phyloP scores from a whole-genome alignment of 352 stramenopile genomes.

The Ophiocytium majus region DNA sequence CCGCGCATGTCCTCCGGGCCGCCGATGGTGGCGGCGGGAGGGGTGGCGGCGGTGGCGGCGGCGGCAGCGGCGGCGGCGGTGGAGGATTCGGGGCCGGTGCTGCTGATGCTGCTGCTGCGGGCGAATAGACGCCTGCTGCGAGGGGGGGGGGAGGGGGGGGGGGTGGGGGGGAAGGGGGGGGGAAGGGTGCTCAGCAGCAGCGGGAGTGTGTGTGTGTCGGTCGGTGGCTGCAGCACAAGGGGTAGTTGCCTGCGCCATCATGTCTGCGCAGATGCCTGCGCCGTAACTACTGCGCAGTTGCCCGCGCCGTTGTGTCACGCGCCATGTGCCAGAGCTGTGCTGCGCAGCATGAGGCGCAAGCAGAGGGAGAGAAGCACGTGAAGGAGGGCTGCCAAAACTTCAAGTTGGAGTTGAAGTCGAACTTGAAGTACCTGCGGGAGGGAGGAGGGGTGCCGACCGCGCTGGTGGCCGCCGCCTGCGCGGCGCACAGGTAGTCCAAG shows the following conservation, averaged over 20 bases:
- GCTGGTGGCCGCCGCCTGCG: background rate
- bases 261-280: too few relatives aligned
- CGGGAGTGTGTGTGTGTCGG: background rate
- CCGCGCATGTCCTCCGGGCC: background rate
- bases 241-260: background rate
- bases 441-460: background rate
- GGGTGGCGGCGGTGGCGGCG: background rate
- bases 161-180: background rate
- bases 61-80: background rate
- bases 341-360: background rate
- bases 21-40: background rate
- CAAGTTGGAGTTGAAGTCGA: too few relatives aligned
- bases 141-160: background rate
- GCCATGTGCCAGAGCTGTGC: background rate
- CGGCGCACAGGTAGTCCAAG: background rate
- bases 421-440: too few relatives aligned
- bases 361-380: too few relatives aligned
- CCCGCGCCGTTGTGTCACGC: too few relatives aligned
- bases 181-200: background rate
- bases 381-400: too few relatives aligned
- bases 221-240: background rate
- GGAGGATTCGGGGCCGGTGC: background rate
- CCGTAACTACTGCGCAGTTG: too few relatives aligned
- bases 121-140: constrained; percentile 1
- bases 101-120: constrained; percentile 14